Evolutionary conservation across 1,284 basidiomycete genomes (phyloP), one percentile per base, ranked within the genome.

Genomic region (Ganoderma resinaceum): DNA sequence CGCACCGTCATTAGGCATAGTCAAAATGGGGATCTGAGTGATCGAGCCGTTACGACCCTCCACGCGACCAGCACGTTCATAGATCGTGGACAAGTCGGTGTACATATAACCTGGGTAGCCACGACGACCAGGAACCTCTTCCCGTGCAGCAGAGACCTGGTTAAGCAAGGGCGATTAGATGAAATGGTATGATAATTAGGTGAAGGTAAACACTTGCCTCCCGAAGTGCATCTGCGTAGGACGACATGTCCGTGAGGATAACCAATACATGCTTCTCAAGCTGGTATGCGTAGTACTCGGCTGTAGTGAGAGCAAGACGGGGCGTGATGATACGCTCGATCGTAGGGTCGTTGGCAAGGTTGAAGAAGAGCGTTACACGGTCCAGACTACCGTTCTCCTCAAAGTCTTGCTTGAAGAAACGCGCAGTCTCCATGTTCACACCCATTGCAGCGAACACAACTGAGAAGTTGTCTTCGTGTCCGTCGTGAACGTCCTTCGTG

Each of bases 101-200:
- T 99, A 99, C 96, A 98, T 98, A 87, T 98, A 98, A 82, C 96
- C 96, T 60, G 98, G 98, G 88, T 99, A 99, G 78, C 98, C 98
- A 87, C 98, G 95, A 82, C 98, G 96, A 80, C 98, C 98, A 69
- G 98, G 98, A 8, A 99, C 98, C 83, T 99, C 98, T 85, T 99
- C 98, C 77, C 98, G 95, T 49, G 98, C 98, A 63, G 98, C 98
- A 67, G 98, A 99, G 46, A 98, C 96, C 91, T 95, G 65, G 18
- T 65, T 55, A 35, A 63, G 52, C 11, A 7, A 65, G 57, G 3
- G 14, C 23, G 23, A 60, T 60, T 37, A 58, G 40, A 38, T 40
- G 40, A 29, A 46, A 26, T 43, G 58, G 33, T 60, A 62, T 49
- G 62, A 52, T 18, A 26, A 1, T 55, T 37, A 62, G 63, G 52